Evolutionary conservation across 164 flowering plant species (phyloP).

Genomic region (Annona squamosa): DNA sequence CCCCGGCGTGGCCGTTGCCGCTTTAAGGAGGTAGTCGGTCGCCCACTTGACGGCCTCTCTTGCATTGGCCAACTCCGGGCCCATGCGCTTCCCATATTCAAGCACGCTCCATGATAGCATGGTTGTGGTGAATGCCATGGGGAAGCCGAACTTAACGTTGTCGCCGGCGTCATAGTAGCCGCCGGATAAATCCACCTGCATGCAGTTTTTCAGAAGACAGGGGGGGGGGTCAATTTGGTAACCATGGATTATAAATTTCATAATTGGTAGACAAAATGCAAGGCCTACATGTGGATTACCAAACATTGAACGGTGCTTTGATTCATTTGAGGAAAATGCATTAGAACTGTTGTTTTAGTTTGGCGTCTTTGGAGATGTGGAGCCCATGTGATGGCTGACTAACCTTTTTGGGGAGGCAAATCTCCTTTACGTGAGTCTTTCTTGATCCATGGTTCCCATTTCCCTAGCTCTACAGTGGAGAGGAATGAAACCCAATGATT

Average conservation of each 20-base stretch:
- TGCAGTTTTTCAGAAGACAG: background rate
- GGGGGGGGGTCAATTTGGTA: background rate
- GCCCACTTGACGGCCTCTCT: slow-evolving; percentile 74
- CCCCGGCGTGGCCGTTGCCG: slow-evolving; percentile 58
- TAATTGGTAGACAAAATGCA: background rate
- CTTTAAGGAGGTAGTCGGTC: slow-evolving; percentile 79
- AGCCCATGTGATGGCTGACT: background rate
- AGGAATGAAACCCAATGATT: background rate
- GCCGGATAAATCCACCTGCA: slow-evolving; percentile 68
- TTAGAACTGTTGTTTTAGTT: no score
- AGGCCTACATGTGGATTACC: background rate
- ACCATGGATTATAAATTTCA: background rate
- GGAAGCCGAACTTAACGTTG: slow-evolving; percentile 87
- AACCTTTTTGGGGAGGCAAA: background rate
- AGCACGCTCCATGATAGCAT: slow-evolving; percentile 85
- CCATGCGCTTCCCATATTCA: slow-evolving; percentile 65
- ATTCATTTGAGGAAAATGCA: background rate
- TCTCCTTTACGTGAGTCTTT: background rate
- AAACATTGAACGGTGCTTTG: background rate
- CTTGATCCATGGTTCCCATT: background rate
- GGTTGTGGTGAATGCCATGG: slow-evolving; percentile 89
- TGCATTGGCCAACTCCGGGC: slow-evolving; percentile 32
- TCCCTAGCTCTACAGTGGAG: background rate
- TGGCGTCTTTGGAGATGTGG: background rate
- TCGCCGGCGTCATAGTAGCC: slow-evolving; percentile 97